Evolutionary conservation across 2,329 filamentous ascomycete genomes (phyloP).

Genomic region (Trichoderma sp.): DNA sequence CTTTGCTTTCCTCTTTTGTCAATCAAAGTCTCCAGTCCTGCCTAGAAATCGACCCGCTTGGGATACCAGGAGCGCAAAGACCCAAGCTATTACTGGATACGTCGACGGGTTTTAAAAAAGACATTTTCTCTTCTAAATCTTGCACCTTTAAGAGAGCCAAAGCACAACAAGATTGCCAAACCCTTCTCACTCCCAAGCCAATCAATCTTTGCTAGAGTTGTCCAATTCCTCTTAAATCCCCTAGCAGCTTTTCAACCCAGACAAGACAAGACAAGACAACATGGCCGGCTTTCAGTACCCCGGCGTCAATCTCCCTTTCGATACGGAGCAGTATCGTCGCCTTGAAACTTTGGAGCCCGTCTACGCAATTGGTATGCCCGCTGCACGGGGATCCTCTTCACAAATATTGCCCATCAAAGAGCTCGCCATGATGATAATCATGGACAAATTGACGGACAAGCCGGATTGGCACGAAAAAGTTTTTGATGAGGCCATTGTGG

Average conservation of each 20-base stretch:
- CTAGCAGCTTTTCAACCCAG: background rate
- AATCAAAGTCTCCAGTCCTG: background rate
- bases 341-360: background rate
- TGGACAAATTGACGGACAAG: constrained; percentile 30
- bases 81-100: background rate
- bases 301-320: constrained; percentile 1
- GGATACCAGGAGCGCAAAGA: background rate
- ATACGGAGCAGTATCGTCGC: background rate
- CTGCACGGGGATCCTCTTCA: background rate
- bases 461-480: constrained; percentile 29
- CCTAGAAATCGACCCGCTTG: background rate
- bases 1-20: background rate
- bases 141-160: background rate
- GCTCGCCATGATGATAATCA: constrained; percentile 28
- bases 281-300: constrained; percentile 13
- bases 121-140: background rate
- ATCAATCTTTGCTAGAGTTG: background rate
- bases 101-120: background rate
- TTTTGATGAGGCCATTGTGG: constrained; percentile 26
- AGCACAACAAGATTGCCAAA: background rate
- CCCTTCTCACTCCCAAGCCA: background rate
- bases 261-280: background rate
- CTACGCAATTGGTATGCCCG: constrained; percentile 16
- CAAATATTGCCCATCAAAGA: constrained; percentile 21
- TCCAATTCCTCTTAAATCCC: background rate